Percentiles rank a stretch among this genome's conserved stretches.
Evolutionary conservation across 495 filamentous ascomycete genomes (phyloP).

Genomic region (Annulohypoxylon moriforme): DNA sequence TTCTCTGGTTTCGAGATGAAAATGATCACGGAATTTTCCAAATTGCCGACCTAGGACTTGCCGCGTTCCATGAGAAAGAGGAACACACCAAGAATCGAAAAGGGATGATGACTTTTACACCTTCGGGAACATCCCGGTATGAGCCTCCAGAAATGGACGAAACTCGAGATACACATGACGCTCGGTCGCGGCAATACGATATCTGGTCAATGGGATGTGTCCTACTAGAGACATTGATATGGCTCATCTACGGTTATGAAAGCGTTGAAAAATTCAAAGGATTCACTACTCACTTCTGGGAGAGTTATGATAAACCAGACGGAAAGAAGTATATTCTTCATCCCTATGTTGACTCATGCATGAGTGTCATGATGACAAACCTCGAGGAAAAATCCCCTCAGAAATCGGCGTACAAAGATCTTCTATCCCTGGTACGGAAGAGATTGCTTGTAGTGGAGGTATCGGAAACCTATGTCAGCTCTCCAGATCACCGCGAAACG

Average conservation of each 20-base stretch:
- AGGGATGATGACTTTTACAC: not conserved
- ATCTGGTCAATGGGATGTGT: conserved; percentile 54
- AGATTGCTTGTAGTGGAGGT: not conserved
- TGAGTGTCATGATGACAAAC: not conserved
- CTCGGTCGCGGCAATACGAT: conserved; percentile 47
- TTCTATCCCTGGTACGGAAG: not conserved
- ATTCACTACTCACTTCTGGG: not conserved
- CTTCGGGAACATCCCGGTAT: not conserved
- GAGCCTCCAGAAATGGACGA: not conserved
- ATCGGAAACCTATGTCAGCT: not conserved
- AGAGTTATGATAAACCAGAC: not conserved
- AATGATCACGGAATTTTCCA: not conserved
- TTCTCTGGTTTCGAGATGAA: conserved; percentile 16
- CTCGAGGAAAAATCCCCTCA: not conserved
- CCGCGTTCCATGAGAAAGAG: not conserved
- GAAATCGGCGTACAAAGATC: not conserved
- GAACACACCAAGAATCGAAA: not conserved
- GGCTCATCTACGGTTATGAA: conserved; percentile 45
- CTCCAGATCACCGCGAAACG: not conserved
- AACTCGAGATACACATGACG: not conserved
- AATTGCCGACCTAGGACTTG: not conserved
- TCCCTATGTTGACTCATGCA: not conserved
- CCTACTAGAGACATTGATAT: conserved; percentile 48
- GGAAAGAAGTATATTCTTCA: not conserved
- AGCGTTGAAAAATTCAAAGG: not conserved